phyloP scores from a whole-genome alignment of 2,329 filamentous ascomycete genomes.

The Fusarium circinatum region DNA sequence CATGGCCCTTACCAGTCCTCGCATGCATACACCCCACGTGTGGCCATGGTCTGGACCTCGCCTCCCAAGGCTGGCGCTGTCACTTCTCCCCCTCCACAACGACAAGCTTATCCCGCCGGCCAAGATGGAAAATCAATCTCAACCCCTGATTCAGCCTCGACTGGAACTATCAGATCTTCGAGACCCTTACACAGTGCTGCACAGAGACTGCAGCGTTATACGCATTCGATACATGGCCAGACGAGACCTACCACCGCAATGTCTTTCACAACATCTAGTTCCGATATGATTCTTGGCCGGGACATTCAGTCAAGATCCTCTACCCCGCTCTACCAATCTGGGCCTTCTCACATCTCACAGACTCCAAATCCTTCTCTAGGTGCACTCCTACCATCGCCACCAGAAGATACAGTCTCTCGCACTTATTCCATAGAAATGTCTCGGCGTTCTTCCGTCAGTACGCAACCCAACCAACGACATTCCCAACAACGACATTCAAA shows the following conservation, averaged over 20 bases:
- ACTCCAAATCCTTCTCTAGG: slow-evolving; percentile 18
- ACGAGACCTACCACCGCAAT: slow-evolving; percentile 28
- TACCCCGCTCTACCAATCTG: slow-evolving; percentile 2
- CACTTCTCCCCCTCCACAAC: background rate
- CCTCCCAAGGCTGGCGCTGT: slow-evolving; percentile 11
- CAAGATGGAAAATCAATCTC: slow-evolving; percentile 17
- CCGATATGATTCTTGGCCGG: slow-evolving; percentile 27
- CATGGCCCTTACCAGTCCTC: slow-evolving; percentile 37
- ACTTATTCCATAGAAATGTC: slow-evolving; percentile 4
- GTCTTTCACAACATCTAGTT: slow-evolving; percentile 39
- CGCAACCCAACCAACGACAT: background rate
- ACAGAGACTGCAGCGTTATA: slow-evolving; percentile 4
- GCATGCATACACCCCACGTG: slow-evolving; percentile 44
- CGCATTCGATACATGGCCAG: background rate
- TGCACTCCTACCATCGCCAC: slow-evolving; percentile 27
- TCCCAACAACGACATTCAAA: background rate
- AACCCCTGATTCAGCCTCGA: slow-evolving; percentile 6
- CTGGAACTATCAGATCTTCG: slow-evolving; percentile 8
- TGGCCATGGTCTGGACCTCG: slow-evolving; percentile 54
- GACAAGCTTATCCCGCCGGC: slow-evolving; percentile 7
- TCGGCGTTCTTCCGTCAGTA: background rate
- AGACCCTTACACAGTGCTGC: slow-evolving; percentile 5
- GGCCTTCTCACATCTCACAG: slow-evolving; percentile 25
- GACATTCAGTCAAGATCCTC: slow-evolving; percentile 10
- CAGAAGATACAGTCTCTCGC: slow-evolving; percentile 3